Base-by-base conservation (phyloP, 1,284 basidiomycete genomes). In the Afroboletus lepidellus region DNA sequence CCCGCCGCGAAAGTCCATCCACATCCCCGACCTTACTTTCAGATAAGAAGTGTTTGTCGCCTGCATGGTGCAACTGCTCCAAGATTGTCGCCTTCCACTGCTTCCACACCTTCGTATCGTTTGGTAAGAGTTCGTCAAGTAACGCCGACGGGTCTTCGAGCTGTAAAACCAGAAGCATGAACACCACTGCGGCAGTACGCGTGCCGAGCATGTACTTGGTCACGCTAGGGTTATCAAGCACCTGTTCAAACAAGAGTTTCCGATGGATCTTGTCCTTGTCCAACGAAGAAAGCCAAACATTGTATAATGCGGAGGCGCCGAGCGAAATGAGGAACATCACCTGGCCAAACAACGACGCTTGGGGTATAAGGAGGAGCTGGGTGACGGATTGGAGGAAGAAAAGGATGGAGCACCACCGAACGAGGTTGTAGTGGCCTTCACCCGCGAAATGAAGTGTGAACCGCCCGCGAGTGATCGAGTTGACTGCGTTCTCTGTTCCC, bases 401-500 rank as follows among this genome's bases (percentile, higher is more conserved):
- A 5, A 37, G 25, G 34, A 38, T 3, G 15, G 45, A 46, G 15
- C 62, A 61, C 24, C 46, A 33, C 7, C 56, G 34, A 13, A 66
- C 45, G 21, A 52, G 51, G 5, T 18, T 45, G 50, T 54, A 58
- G 1, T 59, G 46, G 7, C 41, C 23, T n/a, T 53, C 47, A 46
- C 53, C 55, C 6, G 33, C 20, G 43, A 65, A 66, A 12, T 46
- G 39, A 13, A 66, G 43, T 8, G 51, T 47, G 55, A 70, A 67
- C 25, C 43, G 55, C 29, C 67, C 67, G 4, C 58, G 61, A 3
- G 65, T 69, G 41, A 69, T 38, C 8, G 55, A 54, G 45, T 67
- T 70, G 13, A 70, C 64, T 1, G 66, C 64, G 7, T 55, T 57
- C 21, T 71, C 65, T 3, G 29, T 34, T 1, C 67, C 69, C 16